A percentile compares a stretch with the other conserved stretches of the same genome.
Evolutionary conservation across 2,329 filamentous ascomycete genomes (phyloP).

Genomic region (Colletotrichum melonis): DNA sequence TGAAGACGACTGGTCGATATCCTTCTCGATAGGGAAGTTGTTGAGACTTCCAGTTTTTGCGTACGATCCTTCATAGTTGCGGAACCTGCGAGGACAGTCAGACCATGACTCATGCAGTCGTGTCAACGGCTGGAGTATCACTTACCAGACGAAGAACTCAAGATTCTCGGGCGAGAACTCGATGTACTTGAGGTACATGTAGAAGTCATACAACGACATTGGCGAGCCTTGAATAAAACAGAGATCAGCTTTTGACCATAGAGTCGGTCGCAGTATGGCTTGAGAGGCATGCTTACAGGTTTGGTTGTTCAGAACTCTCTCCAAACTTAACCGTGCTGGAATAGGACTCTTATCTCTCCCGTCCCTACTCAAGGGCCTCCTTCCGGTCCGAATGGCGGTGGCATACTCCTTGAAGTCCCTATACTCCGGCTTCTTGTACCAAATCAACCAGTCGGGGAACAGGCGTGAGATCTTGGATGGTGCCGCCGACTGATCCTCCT

Average conservation of each 20-base stretch:
- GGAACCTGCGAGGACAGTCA: conserved; percentile 48
- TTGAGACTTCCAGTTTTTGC: conserved; percentile 35
- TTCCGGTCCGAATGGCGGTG: conserved; percentile 47
- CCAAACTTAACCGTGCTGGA: conserved; percentile 53
- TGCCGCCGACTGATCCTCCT: not conserved
- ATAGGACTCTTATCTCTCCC: conserved; percentile 49
- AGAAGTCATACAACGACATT: conserved; percentile 62
- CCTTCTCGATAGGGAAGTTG: conserved; percentile 29
- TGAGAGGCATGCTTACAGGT: conserved; percentile 48
- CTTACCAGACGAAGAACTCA: conserved; percentile 61
- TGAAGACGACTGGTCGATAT: conserved; percentile 3
- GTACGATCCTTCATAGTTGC: conserved; percentile 52
- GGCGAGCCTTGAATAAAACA: conserved; percentile 49
- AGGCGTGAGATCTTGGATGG: conserved; percentile 32
- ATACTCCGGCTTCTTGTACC: conserved; percentile 63
- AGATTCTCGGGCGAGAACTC: conserved; percentile 61
- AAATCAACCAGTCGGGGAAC: conserved; percentile 50
- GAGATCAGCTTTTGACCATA: not conserved
- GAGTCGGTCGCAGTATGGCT: not conserved
- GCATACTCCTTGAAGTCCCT: conserved; percentile 59
- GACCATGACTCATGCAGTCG: not conserved
- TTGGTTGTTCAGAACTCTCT: conserved; percentile 59
- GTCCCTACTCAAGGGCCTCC: conserved; percentile 49
- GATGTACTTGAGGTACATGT: conserved; percentile 63
- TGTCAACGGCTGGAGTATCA: rapidly evolving